Base-by-base conservation (phyloP, 164 flowering plant genomes). In the Dillenia turbinata region DNA sequence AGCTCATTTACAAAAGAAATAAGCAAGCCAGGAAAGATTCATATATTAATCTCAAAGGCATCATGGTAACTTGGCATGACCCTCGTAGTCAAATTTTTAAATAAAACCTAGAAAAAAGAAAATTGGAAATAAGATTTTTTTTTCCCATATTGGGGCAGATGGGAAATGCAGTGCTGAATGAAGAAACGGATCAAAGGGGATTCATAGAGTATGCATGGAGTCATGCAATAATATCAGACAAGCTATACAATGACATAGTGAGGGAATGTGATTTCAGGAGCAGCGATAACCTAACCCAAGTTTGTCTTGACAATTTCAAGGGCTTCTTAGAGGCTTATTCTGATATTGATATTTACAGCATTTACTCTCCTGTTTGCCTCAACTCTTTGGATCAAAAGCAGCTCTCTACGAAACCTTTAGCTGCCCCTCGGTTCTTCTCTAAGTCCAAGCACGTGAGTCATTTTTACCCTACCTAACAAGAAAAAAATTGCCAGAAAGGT, bases 121-220 rank as follows among this genome's bases (percentile, higher is more conserved):
- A 51, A 51, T 12, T 8, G n/a, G 16, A 63, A 15, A 14, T 55
- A 3, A 43, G 3, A 33, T 19, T 48, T 3, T 45, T 54, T 2
- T 2, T 26, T 26, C 0, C 5, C 2, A 26, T 26, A 26, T 26
- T 26, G 3, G 40, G 40, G 4, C 67, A 85, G 87, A 78, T 85
- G 15, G 87, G 87, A 53, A 86, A 86, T 63, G 87, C 89, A 0
- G 84, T 71, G 47, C 59, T 86, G 13, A 79, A 86, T 47, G 92
- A 84, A 26, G 67, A 9, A 19, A 81, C 92, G 0, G 92, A 86
- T 50, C 45, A 57, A 13, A 14, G 3, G 0, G 92, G 92, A 3
- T 60, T 87, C 47, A 52, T 83, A 13, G 89, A 87, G 13, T 84
- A 71, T 53, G 86, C 87, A 1, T 87, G 92, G 89, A 81, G 79